A percentile compares a stretch with the other conserved stretches of the same genome.
Conservation (phyloP, 108 stramenopile genomes). For the Nitzschia putrida region DNA sequence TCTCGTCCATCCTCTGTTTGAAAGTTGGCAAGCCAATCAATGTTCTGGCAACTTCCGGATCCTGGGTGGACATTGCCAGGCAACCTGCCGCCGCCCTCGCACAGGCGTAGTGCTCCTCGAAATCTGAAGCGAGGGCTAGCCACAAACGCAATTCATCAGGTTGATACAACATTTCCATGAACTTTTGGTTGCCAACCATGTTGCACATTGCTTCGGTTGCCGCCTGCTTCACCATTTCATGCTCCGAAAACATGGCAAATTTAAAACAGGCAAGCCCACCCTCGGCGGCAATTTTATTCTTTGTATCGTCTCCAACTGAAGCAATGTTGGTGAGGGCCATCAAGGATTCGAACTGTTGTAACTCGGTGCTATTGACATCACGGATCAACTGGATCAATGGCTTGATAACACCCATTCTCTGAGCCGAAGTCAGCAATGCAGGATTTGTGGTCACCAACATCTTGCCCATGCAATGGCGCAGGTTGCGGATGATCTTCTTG, state of each 20-base stretch:
- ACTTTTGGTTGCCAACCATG: constrained; percentile 76
- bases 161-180: constrained; percentile 73
- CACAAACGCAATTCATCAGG: constrained; percentile 84
- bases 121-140: constrained; percentile 86
- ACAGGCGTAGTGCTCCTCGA: constrained; percentile 71
- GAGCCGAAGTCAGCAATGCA: constrained; percentile 81
- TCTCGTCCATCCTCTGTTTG: constrained; percentile 48
- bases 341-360: constrained; percentile 94
- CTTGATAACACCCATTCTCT: constrained; percentile 83
- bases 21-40: constrained; percentile 56
- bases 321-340: constrained; percentile 93
- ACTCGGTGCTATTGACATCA: constrained; percentile 83
- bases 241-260: constrained; percentile 94
- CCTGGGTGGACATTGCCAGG: constrained; percentile 82
- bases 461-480: constrained; percentile 92
- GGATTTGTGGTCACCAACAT: constrained; percentile 95
- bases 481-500: constrained; percentile 72
- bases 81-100: constrained; percentile 87
- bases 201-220: constrained; percentile 95
- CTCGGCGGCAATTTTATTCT: constrained; percentile 83
- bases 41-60: constrained; percentile 54
- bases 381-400: constrained; percentile 87
- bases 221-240: constrained; percentile 92
- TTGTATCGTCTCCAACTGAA: constrained; percentile 82
- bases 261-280: constrained; percentile 76